A percentile compares a stretch with the other conserved stretches of the same genome.
These are phyloP conservation scores for Podospora didyma DNA, from an alignment of 495 filamentous ascomycete genomes.

Conservation along the genomic window DNA sequence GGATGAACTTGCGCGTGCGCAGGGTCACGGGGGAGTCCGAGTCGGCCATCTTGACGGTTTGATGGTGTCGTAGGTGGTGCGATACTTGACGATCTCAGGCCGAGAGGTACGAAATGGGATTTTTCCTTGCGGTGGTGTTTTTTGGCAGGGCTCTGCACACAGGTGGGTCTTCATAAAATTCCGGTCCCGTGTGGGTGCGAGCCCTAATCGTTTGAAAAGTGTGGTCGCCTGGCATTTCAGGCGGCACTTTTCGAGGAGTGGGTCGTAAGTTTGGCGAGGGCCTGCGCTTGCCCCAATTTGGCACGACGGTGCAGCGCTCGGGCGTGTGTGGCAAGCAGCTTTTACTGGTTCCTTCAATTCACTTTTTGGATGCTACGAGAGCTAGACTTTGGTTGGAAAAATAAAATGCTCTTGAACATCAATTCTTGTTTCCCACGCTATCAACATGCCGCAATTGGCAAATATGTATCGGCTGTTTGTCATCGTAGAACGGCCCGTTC, in stretches of 20 bases:
- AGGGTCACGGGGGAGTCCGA: constrained; percentile 80
- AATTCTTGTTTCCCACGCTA: not conserved
- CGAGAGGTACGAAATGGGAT: constrained; percentile 20
- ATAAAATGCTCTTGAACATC: too few relatives aligned
- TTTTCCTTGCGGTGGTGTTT: constrained; percentile 25
- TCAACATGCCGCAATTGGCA: constrained; percentile 27
- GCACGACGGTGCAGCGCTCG: too few relatives aligned
- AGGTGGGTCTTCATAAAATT: constrained; percentile 29
- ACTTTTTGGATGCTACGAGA: too few relatives aligned
- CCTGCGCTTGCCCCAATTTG: too few relatives aligned
- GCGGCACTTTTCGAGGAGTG: not conserved
- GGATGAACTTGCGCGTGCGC: constrained; percentile 99
- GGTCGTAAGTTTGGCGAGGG: too few relatives aligned
- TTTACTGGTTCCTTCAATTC: too few relatives aligned
- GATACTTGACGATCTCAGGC: constrained; percentile 25
- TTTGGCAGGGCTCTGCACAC: constrained; percentile 17
- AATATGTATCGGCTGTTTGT: constrained; percentile 39
- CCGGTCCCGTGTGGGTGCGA: constrained; percentile 26
- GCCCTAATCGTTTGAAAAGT: constrained; percentile 22
- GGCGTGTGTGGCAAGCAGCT: too few relatives aligned
- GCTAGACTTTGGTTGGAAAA: too few relatives aligned
- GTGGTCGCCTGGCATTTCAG: constrained; percentile 13
- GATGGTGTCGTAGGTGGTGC: constrained; percentile 21
- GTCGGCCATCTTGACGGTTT: constrained; percentile 70
- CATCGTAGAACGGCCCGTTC: constrained; percentile 46